Evolutionary conservation across 257 asterid species (phyloP).

Genomic region (Fraxinus pennsylvanica): DNA sequence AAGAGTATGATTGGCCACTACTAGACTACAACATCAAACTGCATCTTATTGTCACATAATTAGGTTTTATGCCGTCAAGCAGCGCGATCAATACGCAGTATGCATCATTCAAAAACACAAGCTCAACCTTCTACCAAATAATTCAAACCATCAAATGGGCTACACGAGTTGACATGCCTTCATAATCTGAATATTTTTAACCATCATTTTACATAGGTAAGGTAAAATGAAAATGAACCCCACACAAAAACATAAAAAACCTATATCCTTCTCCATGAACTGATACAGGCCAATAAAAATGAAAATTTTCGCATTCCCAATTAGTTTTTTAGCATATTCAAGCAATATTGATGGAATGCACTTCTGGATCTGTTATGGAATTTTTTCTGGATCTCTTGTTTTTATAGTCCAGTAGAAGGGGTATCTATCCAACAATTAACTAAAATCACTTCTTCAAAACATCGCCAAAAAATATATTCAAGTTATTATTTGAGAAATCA

Average conservation of each 20-base stretch:
- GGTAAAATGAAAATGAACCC: not conserved
- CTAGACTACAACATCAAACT: not conserved
- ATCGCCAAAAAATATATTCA: not conserved
- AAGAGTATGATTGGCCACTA: constrained; percentile 1
- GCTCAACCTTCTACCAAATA: constrained; percentile 13
- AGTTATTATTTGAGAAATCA: not conserved
- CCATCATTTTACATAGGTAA: not conserved
- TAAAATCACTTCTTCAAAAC: not conserved
- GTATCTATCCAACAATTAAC: not conserved
- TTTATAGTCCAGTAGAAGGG: not conserved
- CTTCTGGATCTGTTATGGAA: not conserved
- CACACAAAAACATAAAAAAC: not conserved
- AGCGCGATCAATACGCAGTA: not conserved
- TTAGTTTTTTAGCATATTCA: not conserved
- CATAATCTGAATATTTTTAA: not conserved
- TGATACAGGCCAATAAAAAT: not conserved
- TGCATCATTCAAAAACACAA: not conserved
- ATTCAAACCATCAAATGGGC: not conserved
- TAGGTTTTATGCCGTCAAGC: not conserved
- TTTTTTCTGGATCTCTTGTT: not conserved
- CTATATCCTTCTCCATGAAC: not conserved
- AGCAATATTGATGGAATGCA: not conserved
- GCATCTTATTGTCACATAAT: not conserved
- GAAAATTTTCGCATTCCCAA: not conserved
- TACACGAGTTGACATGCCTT: not conserved